Percentiles rank a stretch among this genome's conserved stretches.
phyloP scores from a whole-genome alignment of 2,329 filamentous ascomycete species.

The Phaeosphaeriaceae sp. region DNA sequence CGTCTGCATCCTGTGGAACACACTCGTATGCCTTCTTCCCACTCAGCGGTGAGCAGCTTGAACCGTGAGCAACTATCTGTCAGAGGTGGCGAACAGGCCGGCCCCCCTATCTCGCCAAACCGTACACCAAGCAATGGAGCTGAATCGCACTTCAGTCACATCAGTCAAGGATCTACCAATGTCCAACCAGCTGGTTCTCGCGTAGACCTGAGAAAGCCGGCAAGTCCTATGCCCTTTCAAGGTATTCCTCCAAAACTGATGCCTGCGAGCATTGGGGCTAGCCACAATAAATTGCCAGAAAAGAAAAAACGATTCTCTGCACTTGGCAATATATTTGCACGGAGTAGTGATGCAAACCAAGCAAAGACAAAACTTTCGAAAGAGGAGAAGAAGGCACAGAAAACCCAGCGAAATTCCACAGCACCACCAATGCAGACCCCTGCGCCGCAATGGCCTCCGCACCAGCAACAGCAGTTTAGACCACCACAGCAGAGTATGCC shows the following conservation, averaged over 20 bases:
- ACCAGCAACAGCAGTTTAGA: constrained; percentile 19
- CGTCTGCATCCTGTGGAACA: constrained; percentile 8
- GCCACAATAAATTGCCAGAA: constrained; percentile 26
- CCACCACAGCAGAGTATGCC: constrained; percentile 25
- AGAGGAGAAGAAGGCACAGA: constrained; percentile 45
- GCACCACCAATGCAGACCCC: constrained; percentile 19
- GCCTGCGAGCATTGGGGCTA: constrained; percentile 9
- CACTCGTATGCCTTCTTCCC: constrained; percentile 28
- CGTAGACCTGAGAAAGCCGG: constrained; percentile 34
- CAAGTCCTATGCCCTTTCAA: constrained; percentile 26
- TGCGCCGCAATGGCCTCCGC: constrained; percentile 22
- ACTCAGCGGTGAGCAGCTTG: constrained; percentile 32
- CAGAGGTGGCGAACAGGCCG: constrained; percentile 23
- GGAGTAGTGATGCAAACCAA: constrained; percentile 45
- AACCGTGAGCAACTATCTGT: constrained; percentile 24
- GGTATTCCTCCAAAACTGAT: constrained; percentile 32
- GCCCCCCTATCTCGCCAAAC: constrained; percentile 17
- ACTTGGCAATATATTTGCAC: constrained; percentile 53
- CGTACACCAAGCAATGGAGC: constrained; percentile 35
- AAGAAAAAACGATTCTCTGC: constrained; percentile 56
- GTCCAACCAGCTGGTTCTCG: constrained; percentile 39
- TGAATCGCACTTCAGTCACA: constrained; percentile 37
- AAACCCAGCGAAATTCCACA: constrained; percentile 33
- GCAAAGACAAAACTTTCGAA: constrained; percentile 41
- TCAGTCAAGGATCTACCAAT: constrained; percentile 37